Percentiles rank a stretch among this genome's conserved stretches.
Evolutionary conservation across 2,329 filamentous ascomycete species (phyloP).

Genomic region (Colletotrichum spaethianum): DNA sequence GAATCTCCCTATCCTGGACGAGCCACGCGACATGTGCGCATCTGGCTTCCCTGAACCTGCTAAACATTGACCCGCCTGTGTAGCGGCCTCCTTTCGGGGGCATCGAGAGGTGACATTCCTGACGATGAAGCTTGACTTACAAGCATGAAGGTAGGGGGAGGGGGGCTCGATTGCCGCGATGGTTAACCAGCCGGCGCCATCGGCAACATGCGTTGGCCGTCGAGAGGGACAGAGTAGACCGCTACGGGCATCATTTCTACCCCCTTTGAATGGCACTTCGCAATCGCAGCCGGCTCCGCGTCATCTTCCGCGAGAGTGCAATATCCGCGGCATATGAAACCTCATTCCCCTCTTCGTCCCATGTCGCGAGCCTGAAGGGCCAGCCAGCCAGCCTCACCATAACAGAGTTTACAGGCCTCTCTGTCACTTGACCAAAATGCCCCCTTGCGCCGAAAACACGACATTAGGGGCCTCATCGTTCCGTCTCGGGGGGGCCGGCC

Average conservation of each 20-base stretch:
- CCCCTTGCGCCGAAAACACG: constrained; percentile 21
- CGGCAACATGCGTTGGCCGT: constrained; percentile 4
- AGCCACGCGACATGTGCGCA: constrained; percentile 32
- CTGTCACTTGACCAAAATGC: constrained; percentile 31
- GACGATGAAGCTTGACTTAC: neutral
- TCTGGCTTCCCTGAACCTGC: constrained; percentile 15
- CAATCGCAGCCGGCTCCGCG: constrained; percentile 33
- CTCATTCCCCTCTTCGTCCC: constrained; percentile 30
- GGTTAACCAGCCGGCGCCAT: constrained; percentile 14
- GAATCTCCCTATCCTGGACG: constrained; percentile 4
- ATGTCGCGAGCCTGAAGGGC: constrained; percentile 6
- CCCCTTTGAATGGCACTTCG: constrained; percentile 3
- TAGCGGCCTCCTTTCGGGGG: neutral
- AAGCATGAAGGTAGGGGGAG: neutral
- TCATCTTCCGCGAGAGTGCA: constrained; percentile 20
- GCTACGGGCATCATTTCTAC: too few species aligned
- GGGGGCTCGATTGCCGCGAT: neutral
- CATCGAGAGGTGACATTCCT: constrained; percentile 11
- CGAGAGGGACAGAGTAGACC: neutral
- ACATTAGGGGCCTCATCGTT: constrained; percentile 14
- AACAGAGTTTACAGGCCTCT: constrained; percentile 30
- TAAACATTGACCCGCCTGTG: constrained; percentile 12
- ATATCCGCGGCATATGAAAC: constrained; percentile 33
- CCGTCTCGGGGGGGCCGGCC: neutral
- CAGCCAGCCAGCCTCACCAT: constrained; percentile 27